A percentile compares a stretch with the other conserved stretches of the same genome.
These are phyloP conservation scores for Oxyria digyna DNA, from an alignment of 148 eudicot species.

Conservation along the genomic window DNA sequence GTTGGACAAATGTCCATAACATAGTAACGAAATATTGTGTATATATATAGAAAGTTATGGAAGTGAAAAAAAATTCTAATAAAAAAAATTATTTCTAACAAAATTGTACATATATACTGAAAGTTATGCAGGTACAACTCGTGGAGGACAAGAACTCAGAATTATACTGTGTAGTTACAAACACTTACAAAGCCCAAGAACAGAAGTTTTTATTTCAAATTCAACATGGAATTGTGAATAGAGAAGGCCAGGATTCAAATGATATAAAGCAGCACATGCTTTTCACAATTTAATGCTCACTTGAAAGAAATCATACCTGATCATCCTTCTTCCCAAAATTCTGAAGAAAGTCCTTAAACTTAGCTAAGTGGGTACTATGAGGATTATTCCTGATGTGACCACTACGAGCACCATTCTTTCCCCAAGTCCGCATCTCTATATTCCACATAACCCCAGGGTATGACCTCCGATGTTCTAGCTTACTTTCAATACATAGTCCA, in stretches of 20 bases:
- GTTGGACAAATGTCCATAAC: no score
- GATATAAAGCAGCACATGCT: neutral
- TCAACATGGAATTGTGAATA: neutral
- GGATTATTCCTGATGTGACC: conserved; percentile 29
- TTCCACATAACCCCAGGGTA: conserved; percentile 34
- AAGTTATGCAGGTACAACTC: neutral
- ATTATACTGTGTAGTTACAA: neutral
- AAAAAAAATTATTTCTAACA: neutral
- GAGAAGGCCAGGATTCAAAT: neutral
- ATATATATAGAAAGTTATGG: neutral
- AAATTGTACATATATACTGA: no score
- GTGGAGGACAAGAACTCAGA: neutral
- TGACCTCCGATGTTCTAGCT: conserved; percentile 29
- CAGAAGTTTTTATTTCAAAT: neutral
- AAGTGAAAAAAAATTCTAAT: neutral
- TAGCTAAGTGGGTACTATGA: conserved; percentile 30
- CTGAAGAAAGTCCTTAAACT: conserved; percentile 34
- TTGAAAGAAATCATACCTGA: conserved; percentile 25
- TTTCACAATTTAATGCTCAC: neutral
- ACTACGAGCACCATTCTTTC: conserved; percentile 50
- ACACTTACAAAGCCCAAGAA: neutral
- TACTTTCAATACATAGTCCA: conserved; percentile 23
- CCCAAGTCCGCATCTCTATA: conserved; percentile 58
- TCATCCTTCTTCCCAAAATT: conserved; percentile 26
- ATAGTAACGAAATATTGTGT: no score